Evolutionary conservation across 2,329 filamentous ascomycete genomes (phyloP).

Genomic region (Chrysosporium queenslandicum): DNA sequence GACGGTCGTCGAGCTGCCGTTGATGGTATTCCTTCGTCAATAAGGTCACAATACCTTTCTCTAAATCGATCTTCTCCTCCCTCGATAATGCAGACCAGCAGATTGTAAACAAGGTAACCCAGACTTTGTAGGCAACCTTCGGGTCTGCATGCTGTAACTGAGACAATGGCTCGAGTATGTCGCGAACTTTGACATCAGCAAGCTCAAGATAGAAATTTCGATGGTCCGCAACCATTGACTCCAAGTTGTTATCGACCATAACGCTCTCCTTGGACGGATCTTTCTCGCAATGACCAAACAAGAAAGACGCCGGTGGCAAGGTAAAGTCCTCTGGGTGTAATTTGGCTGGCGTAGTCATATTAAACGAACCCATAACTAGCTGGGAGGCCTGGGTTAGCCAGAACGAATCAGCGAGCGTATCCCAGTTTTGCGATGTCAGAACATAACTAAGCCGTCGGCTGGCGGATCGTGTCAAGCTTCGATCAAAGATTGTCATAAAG

Average conservation of each 20-base stretch:
- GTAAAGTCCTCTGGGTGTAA: constrained; percentile 78
- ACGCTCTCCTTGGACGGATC: constrained; percentile 54
- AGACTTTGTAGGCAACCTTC: constrained; percentile 74
- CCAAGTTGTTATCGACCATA: constrained; percentile 74
- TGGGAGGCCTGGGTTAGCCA: constrained; percentile 96
- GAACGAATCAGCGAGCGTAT: constrained; percentile 85
- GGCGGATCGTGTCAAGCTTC: constrained; percentile 83
- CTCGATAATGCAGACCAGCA: constrained; percentile 82
- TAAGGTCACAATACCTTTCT: constrained; percentile 80
- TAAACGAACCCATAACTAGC: constrained; percentile 79
- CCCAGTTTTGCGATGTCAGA: constrained; percentile 89
- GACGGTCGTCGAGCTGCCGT: constrained; percentile 84
- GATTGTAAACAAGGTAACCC: constrained; percentile 82
- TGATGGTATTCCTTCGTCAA: constrained; percentile 94
- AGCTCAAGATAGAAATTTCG: constrained; percentile 75
- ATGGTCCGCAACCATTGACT: constrained; percentile 66
- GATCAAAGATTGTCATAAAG: constrained; percentile 94
- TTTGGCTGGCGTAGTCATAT: constrained; percentile 68
- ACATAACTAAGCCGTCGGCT: constrained; percentile 84
- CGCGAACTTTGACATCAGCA: constrained; percentile 74
- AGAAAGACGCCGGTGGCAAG: constrained; percentile 59
- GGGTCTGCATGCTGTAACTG: constrained; percentile 87
- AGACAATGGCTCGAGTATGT: constrained; percentile 78
- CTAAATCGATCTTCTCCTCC: constrained; percentile 81
- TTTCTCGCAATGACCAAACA: constrained; percentile 63